Conservation (phyloP, 2,329 filamentous ascomycete species). For the Dendryphion nanum region DNA sequence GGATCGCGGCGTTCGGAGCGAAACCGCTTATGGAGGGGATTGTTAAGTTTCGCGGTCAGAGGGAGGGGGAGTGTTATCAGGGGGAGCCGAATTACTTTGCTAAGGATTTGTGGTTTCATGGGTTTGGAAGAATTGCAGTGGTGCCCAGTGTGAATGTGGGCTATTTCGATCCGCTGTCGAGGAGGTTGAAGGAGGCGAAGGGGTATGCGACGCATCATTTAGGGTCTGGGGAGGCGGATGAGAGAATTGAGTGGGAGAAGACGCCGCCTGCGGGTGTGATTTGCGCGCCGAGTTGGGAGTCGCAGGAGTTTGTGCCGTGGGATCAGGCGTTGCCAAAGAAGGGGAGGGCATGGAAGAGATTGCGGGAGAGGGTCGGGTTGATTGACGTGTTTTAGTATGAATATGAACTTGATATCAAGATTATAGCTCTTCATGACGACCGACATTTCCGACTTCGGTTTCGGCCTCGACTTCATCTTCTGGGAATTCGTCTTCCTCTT, state of each 20-base stretch:
- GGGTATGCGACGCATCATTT: conserved; percentile 47
- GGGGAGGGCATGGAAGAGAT: too few relatives aligned
- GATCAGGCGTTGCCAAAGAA: neutral
- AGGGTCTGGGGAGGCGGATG: conserved; percentile 28
- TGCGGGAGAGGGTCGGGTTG: too few relatives aligned
- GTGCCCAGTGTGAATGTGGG: conserved; percentile 57
- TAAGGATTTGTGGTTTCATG: conserved; percentile 52
- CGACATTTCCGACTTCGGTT: too few relatives aligned
- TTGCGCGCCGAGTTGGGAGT: conserved; percentile 42
- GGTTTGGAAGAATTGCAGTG: conserved; percentile 53
- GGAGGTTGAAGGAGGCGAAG: conserved; percentile 50
- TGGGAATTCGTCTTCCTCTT: too few relatives aligned
- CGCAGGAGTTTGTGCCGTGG: neutral
- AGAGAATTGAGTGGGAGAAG: conserved; percentile 44
- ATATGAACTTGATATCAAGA: too few relatives aligned
- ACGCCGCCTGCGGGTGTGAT: conserved; percentile 49
- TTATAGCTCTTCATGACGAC: too few relatives aligned
- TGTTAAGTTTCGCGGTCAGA: conserved; percentile 47
- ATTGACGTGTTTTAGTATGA: too few relatives aligned
- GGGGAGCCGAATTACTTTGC: conserved; percentile 58
- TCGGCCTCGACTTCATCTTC: too few relatives aligned
- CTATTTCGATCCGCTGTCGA: conserved; percentile 50
- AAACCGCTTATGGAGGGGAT: conserved; percentile 46
- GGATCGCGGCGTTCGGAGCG: conserved; percentile 51
- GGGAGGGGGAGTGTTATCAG: conserved; percentile 49